Percentiles rank a stretch among this genome's conserved stretches.
These are phyloP conservation scores for Neopestalotiopsis rosae DNA, from an alignment of 2,329 filamentous ascomycete species.

Conservation along the genomic window DNA sequence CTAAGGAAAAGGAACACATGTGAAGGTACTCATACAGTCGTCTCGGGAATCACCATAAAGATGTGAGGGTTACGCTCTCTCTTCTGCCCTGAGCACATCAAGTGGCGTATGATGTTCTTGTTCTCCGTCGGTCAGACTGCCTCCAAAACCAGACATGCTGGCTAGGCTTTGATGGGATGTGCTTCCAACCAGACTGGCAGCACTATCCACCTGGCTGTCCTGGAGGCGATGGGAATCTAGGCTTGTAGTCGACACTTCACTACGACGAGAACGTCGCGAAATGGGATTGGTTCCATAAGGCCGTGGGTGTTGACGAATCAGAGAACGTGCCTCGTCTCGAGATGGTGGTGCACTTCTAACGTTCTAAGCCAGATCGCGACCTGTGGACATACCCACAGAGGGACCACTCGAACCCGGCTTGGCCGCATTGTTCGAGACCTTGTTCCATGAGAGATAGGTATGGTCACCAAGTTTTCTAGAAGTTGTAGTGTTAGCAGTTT, in stretches of 20 bases:
- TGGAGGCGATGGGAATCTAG: background rate
- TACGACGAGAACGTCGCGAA: background rate
- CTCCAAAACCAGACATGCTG: constrained; percentile 14
- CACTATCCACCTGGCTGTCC: constrained; percentile 9
- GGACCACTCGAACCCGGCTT: constrained; percentile 44
- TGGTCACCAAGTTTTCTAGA: constrained; percentile 94
- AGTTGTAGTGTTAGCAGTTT: constrained; percentile 9
- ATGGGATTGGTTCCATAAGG: background rate
- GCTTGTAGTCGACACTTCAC: background rate
- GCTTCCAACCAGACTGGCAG: constrained; percentile 15
- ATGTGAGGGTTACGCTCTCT: constrained; percentile 4
- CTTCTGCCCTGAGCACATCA: constrained; percentile 13
- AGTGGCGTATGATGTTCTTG: constrained; percentile 1
- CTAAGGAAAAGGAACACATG: constrained; percentile 10
- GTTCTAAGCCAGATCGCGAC: constrained; percentile 56
- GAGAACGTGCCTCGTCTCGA: constrained; percentile 14
- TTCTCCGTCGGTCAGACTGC: constrained; percentile 15
- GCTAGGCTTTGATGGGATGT: constrained; percentile 15
- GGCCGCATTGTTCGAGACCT: constrained; percentile 75
- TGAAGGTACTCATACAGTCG: constrained; percentile 18
- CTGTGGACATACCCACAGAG: constrained; percentile 53
- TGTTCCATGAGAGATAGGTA: constrained; percentile 96
- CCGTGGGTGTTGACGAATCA: constrained; percentile 5
- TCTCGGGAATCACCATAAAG: constrained; percentile 1
- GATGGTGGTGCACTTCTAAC: constrained; percentile 17